These are phyloP conservation scores for Biancaea sappan DNA, from an alignment of 306 rosid genomes.

Conservation along the genomic window DNA sequence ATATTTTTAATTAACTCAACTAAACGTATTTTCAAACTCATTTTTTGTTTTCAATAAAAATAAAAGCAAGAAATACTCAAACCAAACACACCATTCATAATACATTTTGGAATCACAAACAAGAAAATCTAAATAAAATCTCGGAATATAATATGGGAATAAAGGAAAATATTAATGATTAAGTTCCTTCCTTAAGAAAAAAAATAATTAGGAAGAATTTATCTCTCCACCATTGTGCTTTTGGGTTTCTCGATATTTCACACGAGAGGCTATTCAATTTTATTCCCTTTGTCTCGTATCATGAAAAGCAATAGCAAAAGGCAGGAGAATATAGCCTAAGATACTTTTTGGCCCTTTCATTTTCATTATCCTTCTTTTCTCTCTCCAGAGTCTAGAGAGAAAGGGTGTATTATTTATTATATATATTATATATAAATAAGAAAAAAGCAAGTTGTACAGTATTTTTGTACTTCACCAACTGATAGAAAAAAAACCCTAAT, in stretches of 20 bases:
- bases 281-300: slow-evolving; percentile 40
- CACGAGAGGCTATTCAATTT: slow-evolving; percentile 3
- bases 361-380: slow-evolving; percentile 1
- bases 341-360: slow-evolving; percentile 4
- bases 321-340: slow-evolving; percentile 21
- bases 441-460: slow-evolving; percentile 34
- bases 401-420: not conserved
- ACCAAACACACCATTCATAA: too few relatives aligned
- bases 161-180: not conserved
- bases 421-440: not conserved
- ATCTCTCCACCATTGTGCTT: not conserved
- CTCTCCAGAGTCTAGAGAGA: not conserved
- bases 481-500: slow-evolving; percentile 21
- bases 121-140: slow-evolving; percentile 7
- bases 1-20: too few relatives aligned
- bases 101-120: slow-evolving; percentile 4
- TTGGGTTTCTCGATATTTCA: slow-evolving; percentile 14
- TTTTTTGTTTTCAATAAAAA: too few relatives aligned
- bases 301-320: slow-evolving; percentile 34
- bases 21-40: too few relatives aligned
- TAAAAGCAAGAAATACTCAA: too few relatives aligned
- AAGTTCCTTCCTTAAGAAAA: not conserved
- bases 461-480: slow-evolving; percentile 39
- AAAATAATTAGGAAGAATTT: not conserved
- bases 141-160: slow-evolving; percentile 19